Conservation (phyloP, 345 rosid genomes). For the Ceriops decandra region DNA sequence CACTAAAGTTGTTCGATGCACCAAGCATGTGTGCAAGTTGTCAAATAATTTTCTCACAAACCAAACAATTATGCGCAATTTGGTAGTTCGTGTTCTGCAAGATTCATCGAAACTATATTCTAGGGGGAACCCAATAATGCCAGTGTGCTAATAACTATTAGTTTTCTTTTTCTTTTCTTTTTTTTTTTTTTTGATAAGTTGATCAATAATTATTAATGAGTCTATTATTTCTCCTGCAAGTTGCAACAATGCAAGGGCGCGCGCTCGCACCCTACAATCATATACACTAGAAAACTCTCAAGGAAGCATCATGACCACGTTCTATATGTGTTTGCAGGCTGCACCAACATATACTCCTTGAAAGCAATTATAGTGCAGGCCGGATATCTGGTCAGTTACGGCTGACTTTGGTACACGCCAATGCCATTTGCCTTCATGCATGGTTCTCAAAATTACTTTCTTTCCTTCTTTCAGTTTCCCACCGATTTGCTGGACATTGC, state of each 20-base stretch:
- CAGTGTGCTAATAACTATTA: too few relatives aligned
- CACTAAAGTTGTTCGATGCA: conserved; percentile 6
- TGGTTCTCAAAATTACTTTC: not conserved
- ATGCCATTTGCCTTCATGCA: not conserved
- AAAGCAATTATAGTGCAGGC: conserved; percentile 12
- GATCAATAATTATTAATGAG: too few relatives aligned
- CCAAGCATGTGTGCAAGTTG: conserved; percentile 6
- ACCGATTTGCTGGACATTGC: conserved; percentile 17
- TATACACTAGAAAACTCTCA: too few relatives aligned
- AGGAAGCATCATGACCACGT: too few relatives aligned
- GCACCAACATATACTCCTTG: not conserved
- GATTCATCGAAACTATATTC: conserved; percentile 2
- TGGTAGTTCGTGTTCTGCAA: not conserved
- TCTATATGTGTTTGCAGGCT: too few relatives aligned
- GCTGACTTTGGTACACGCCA: conserved; percentile 10
- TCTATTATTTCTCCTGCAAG: too few relatives aligned
- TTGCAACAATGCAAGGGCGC: too few relatives aligned
- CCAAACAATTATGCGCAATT: not conserved
- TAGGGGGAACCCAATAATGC: too few relatives aligned
- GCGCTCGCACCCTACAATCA: too few relatives aligned
- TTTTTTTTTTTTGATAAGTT: too few relatives aligned
- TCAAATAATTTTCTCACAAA: not conserved
- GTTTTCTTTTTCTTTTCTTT: too few relatives aligned
- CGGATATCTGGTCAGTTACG: conserved; percentile 8
- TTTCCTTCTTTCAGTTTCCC: conserved; percentile 3